Conservation (phyloP, 129 eudicot species). For the carrot (Daucus carota) region DH1_v3.0 NC_030386.2:3408501-3409000, state of each 20-base stretch:
- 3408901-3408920: constrained; percentile 54
- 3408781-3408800: background rate
- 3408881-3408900: constrained; percentile 45
- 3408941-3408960: constrained; percentile 48
- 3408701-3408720: background rate
- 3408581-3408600: background rate
- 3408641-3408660: background rate
- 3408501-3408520: background rate
- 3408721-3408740: background rate
- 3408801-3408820: background rate
- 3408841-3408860: background rate
- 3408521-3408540: too few relatives aligned
- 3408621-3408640: too few relatives aligned
- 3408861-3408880: constrained; percentile 32
- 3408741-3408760: background rate
- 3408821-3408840: constrained; percentile 3
- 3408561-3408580: background rate
- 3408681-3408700: background rate
- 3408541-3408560: too few relatives aligned
- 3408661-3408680: background rate
- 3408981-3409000: background rate
- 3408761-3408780: background rate
- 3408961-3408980: constrained; percentile 48
- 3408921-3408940: constrained; percentile 76
- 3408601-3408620: background rate